Evolutionary conservation across 2,329 filamentous ascomycete genomes (phyloP).

Genomic region (Neonectria hederae): DNA sequence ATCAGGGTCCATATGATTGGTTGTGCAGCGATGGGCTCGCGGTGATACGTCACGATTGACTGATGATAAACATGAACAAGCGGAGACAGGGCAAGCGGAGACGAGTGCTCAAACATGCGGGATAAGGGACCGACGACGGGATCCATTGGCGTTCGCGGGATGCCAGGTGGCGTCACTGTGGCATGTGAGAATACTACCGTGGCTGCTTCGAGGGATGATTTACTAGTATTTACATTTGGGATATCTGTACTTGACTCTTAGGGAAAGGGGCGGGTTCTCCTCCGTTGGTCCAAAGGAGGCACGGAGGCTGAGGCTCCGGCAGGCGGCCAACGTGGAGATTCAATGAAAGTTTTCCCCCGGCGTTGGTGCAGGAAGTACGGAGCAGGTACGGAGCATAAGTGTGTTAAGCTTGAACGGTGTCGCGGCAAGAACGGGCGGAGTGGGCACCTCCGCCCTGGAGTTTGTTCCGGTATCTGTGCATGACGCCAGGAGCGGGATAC

Average conservation of each 20-base stretch:
- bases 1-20: not conserved
- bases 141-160: not conserved
- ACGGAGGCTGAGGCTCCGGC: constrained; percentile 2
- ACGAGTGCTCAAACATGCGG: not conserved
- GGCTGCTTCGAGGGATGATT: not conserved
- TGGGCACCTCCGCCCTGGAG: not conserved
- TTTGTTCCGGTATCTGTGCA: too few relatives aligned
- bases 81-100: not conserved
- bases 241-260: not conserved
- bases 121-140: not conserved
- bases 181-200: not conserved
- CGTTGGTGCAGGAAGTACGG: not conserved
- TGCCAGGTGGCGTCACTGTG: not conserved
- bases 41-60: not conserved
- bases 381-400: not conserved
- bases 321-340: not conserved
- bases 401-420: not conserved
- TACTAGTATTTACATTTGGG: not conserved
- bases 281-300: not conserved
- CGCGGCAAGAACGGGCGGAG: not conserved
- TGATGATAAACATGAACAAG: not conserved
- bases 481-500: not conserved
- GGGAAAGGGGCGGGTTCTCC: not conserved
- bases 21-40: not conserved
- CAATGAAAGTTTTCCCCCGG: not conserved